Conservation (phyloP, 2,329 filamentous ascomycete genomes). For the Pseudocercospora pini-densiflorae region DNA sequence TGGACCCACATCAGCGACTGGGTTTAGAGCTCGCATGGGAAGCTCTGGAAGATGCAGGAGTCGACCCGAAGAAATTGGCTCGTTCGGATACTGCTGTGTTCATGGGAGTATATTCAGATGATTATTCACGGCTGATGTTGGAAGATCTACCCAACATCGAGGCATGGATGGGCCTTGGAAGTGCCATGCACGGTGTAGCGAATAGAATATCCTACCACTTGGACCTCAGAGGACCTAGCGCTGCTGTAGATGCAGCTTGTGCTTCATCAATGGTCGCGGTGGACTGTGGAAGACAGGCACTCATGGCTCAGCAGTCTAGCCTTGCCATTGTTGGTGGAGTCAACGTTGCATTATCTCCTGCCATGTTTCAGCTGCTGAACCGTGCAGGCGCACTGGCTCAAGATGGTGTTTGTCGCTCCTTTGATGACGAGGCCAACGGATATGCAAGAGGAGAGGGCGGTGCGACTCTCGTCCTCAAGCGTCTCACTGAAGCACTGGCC, state of each 20-base stretch:
- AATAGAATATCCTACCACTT: slow-evolving; percentile 43
- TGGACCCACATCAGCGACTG: slow-evolving; percentile 49
- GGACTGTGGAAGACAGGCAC: slow-evolving; percentile 36
- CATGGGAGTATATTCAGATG: neutral
- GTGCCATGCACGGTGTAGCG: slow-evolving; percentile 44
- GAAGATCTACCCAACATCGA: neutral
- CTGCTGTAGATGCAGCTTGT: slow-evolving; percentile 44
- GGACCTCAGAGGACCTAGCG: slow-evolving; percentile 47
- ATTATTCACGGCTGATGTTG: neutral
- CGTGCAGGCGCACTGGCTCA: slow-evolving; percentile 51
- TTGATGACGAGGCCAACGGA: slow-evolving; percentile 30
- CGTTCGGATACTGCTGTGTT: neutral
- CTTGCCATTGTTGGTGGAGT: slow-evolving; percentile 45
- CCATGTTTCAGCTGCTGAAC: slow-evolving; percentile 48
- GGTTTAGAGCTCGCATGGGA: slow-evolving; percentile 50
- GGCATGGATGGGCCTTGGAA: slow-evolving; percentile 25
- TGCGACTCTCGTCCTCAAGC: slow-evolving; percentile 36
- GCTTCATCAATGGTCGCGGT: slow-evolving; percentile 41
- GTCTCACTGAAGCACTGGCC: slow-evolving; percentile 36
- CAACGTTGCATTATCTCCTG: slow-evolving; percentile 43
- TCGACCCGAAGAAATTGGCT: neutral
- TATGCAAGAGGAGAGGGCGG: slow-evolving; percentile 42
- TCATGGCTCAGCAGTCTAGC: slow-evolving; percentile 37
- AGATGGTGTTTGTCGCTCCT: slow-evolving; percentile 35
- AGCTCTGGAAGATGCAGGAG: slow-evolving; percentile 32